Evolutionary conservation across 1,139 yeast species (phyloP), one percentile per base, ranked within the genome.

Genomic region (Pichia kudriavzevii): DNA sequence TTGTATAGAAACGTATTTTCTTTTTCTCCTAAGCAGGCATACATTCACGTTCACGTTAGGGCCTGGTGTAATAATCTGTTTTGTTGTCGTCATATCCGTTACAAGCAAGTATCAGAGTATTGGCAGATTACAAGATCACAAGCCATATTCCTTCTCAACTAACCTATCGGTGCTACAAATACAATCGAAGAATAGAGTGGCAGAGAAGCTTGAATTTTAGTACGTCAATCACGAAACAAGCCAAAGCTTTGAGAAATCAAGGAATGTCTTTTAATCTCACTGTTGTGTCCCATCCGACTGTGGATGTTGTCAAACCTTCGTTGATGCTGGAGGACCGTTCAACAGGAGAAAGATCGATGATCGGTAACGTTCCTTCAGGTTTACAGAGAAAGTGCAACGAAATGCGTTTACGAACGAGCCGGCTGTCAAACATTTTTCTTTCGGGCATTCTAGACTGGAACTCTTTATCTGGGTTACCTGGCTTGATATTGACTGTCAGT

Each of bases 331-430:
- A 49, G 22, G 50, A 51, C 22, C 59, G 67, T 18, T 61, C 61
- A 36, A 49, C 67, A 17, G 79, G 91, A 9, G 67, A 68, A 34
- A 64, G 78, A 40, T 83, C 78, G 49, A 59, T 87, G 30, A 71
- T 91, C 53, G 98, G 98, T 2, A 75, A 79, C 38, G 59, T 84
- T 3, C 75, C 93, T 5, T 96, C 87, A 53, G 97, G 97, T 2
- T 61, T 87, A 1, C 98, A 91, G 55, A 64, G 98, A 46, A 61
- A 70, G 8, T 56, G 79, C 34, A 70, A 71, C 40, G 80, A 76
- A 40, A 64, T 68, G 42, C 68, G 71, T 34, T 55, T 75, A 17
- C 63, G 70, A 42, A 60, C 77, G 15, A 60, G 71, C 3, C 77
- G 73, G 45, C 59, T 85, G 23, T 67, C 72, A 36, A 72, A 76